phyloP scores from a whole-genome alignment of 179 eudicot species.

The Spergularia azorica region DNA sequence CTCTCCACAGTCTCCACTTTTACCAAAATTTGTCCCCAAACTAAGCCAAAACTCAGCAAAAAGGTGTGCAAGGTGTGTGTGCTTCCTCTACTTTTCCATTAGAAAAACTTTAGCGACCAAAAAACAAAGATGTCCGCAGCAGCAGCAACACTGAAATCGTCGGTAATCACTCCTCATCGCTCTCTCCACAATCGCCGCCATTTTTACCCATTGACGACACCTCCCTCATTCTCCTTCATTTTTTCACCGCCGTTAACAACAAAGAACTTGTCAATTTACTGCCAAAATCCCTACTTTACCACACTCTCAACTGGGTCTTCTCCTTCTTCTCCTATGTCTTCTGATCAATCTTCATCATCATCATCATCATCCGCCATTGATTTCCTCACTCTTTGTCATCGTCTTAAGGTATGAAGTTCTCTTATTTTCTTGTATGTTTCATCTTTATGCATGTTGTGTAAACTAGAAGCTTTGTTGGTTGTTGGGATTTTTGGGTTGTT shows the following conservation, averaged over 20 bases:
- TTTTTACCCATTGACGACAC: neutral
- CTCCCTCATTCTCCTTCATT: neutral
- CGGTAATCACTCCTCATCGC: conserved; percentile 1
- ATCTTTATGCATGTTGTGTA: neutral
- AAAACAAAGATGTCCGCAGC: neutral
- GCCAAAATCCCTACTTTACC: conserved; percentile 16
- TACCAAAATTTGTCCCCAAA: no score
- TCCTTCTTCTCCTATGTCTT: conserved; percentile 27
- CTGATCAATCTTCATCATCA: neutral
- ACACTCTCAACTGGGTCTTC: conserved; percentile 7
- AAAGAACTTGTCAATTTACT: conserved; percentile 28
- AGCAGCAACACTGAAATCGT: neutral
- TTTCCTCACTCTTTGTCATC: conserved; percentile 47
- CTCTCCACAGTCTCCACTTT: no score
- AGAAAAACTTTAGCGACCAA: neutral
- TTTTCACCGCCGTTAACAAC: neutral
- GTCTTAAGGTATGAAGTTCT: conserved; percentile 36
- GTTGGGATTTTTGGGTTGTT: neutral
- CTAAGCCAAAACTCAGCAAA: no score
- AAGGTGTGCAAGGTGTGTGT: no score
- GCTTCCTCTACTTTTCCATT: no score
- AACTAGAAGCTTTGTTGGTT: neutral
- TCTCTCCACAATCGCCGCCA: conserved; percentile 13
- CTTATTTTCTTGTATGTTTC: neutral
- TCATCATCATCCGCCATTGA: conserved; percentile 41